These are phyloP conservation scores for Penstemon eatonii DNA, from an alignment of 257 asterid genomes.

Conservation along the genomic window DNA sequence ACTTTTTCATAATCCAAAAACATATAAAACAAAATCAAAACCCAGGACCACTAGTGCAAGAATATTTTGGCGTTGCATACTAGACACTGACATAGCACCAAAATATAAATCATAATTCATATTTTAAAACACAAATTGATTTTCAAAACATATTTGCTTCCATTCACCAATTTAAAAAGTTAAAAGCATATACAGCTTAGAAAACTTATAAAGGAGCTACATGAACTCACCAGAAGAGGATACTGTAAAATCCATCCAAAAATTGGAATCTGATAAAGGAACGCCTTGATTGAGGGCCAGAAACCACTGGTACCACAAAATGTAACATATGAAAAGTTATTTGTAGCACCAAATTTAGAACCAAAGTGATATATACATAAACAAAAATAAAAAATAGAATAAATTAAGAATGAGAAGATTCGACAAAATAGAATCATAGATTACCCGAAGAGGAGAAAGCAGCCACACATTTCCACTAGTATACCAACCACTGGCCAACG, in stretches of 20 bases:
- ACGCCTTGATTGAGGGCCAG: conserved; percentile 83
- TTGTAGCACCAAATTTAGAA: too few species aligned
- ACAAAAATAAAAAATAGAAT: background rate
- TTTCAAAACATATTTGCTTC: background rate
- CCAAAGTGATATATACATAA: too few species aligned
- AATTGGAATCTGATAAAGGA: conserved; percentile 77
- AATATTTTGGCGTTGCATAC: conserved; percentile 4
- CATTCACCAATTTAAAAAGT: background rate
- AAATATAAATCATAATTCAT: background rate
- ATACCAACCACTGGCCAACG: conserved; percentile 88
- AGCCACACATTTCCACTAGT: conserved; percentile 63
- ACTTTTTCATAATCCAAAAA: background rate
- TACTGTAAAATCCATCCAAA: conserved; percentile 76
- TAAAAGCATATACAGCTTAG: background rate
- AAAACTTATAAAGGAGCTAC: conserved; percentile 13
- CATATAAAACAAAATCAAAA: background rate
- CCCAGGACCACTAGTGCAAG: conserved; percentile 6
- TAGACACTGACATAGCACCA: background rate
- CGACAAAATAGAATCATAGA: conserved; percentile 23
- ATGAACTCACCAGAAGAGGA: conserved; percentile 56
- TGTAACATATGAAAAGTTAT: conserved; percentile 10
- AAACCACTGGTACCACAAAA: conserved; percentile 57
- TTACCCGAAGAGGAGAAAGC: conserved; percentile 69
- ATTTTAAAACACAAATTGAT: background rate
- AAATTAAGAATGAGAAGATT: conserved; percentile 1